Conservation (phyloP, 371 early-diverging fungal genomes). For the Chytridiales sp. region DNA sequence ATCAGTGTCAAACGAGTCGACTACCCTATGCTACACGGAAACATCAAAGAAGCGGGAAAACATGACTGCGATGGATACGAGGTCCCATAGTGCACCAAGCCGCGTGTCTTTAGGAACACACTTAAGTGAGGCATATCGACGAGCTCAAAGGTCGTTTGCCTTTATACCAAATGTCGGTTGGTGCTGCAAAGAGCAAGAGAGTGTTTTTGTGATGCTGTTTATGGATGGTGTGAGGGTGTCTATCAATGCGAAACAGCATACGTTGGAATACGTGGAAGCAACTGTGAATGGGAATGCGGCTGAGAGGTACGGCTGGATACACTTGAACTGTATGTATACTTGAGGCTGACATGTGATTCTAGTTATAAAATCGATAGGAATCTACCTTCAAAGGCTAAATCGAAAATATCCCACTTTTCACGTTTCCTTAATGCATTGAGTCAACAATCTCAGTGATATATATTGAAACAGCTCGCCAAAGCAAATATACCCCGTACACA, state of each 20-base stretch:
- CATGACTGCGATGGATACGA: background rate
- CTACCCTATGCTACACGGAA: too few species aligned
- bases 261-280: slow-evolving; percentile 24
- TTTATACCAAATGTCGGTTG: slow-evolving; percentile 45
- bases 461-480: too few species aligned
- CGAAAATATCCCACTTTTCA: slow-evolving; percentile 37
- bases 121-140: background rate
- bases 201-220: slow-evolving; percentile 46
- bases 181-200: slow-evolving; percentile 33
- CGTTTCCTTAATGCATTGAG: slow-evolving; percentile 33
- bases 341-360: background rate
- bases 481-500: too few species aligned
- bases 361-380: slow-evolving; percentile 37
- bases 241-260: slow-evolving; percentile 36
- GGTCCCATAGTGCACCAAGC: background rate
- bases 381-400: slow-evolving; percentile 33
- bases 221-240: slow-evolving; percentile 37
- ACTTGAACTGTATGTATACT: background rate
- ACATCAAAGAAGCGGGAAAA: slow-evolving; percentile 1
- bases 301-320: background rate
- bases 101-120: background rate
- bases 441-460: too few species aligned
- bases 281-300: background rate
- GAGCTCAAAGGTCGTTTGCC: background rate
- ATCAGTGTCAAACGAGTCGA: too few species aligned